These are phyloP conservation scores for Kodamaea suecica DNA, from an alignment of 1,139 yeast species.

Conservation along the genomic window DNA sequence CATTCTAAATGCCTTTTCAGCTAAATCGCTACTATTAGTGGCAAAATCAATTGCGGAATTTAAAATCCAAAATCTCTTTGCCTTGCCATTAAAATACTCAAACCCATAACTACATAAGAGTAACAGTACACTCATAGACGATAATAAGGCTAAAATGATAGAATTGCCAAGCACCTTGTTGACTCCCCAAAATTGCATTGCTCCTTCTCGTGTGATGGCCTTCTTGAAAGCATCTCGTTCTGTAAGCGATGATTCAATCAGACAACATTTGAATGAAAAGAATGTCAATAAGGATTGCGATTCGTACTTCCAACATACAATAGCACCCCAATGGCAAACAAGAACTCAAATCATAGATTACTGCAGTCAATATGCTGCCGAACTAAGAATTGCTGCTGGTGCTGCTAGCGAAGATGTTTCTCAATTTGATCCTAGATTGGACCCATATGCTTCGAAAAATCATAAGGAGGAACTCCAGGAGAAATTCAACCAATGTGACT, in stretches of 20 bases:
- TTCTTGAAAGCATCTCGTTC: slow-evolving; percentile 39
- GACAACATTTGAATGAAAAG: slow-evolving; percentile 37
- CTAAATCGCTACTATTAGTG: too few species aligned
- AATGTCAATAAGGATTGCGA: slow-evolving; percentile 22
- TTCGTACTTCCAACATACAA: slow-evolving; percentile 24
- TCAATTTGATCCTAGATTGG: slow-evolving; percentile 33
- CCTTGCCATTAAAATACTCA: too few species aligned
- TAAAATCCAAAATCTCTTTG: too few species aligned
- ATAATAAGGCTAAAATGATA: too few species aligned
- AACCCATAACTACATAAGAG: too few species aligned
- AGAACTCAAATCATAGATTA: slow-evolving; percentile 30
- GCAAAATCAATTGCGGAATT: too few species aligned
- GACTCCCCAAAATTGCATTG: slow-evolving; percentile 31
- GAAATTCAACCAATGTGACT: slow-evolving; percentile 26
- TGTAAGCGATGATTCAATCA: slow-evolving; percentile 40
- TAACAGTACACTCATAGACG: too few species aligned
- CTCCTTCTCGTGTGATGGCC: slow-evolving; percentile 34
- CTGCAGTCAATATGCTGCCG: slow-evolving; percentile 28
- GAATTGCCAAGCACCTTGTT: background rate
- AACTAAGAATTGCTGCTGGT: slow-evolving; percentile 17
- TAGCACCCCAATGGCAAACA: slow-evolving; percentile 39
- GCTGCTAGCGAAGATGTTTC: slow-evolving; percentile 4
- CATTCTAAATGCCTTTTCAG: too few species aligned
- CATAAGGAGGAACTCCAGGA: slow-evolving; percentile 21
- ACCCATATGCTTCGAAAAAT: slow-evolving; percentile 39